Percentiles rank a stretch among this genome's conserved stretches.
phyloP scores from a whole-genome alignment of 179 eudicot genomes.

The Kewa caespitosa region DNA sequence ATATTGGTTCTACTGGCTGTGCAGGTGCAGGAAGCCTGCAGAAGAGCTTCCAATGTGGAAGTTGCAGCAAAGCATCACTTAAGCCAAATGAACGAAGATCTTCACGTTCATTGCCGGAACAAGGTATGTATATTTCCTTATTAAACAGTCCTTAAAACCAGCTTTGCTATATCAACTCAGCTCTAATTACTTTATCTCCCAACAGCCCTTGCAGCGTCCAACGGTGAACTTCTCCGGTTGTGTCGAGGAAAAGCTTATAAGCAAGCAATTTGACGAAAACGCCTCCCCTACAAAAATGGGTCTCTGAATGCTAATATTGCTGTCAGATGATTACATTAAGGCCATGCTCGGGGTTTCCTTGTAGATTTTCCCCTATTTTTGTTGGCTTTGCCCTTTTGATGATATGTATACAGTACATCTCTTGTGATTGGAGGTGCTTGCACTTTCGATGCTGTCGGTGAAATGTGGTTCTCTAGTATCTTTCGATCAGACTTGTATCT shows the following conservation, averaged over 20 bases:
- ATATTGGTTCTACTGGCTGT: conserved; percentile 5
- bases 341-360: not conserved
- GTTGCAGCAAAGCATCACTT: conserved; percentile 44
- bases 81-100: conserved; percentile 60
- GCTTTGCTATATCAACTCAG: not conserved
- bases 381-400: not conserved
- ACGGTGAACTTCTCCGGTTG: conserved; percentile 52
- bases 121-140: conserved; percentile 34
- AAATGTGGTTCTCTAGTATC: not conserved
- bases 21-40: conserved; percentile 54
- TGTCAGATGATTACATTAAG: not conserved
- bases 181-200: not conserved
- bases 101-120: conserved; percentile 54
- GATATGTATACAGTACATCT: not conserved
- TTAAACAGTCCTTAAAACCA: not conserved
- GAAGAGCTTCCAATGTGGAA: conserved; percentile 51
- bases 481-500: not conserved
- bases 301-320: not conserved
- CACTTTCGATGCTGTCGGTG: not conserved
- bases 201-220: conserved; percentile 56
- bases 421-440: not conserved
- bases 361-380: not conserved
- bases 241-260: conserved; percentile 29
- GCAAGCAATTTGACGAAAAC: conserved; percentile 1
- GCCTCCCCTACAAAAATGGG: not conserved